phyloP scores from a whole-genome alignment of 352 stramenopile species.

The Achlya hypogyna region DNA sequence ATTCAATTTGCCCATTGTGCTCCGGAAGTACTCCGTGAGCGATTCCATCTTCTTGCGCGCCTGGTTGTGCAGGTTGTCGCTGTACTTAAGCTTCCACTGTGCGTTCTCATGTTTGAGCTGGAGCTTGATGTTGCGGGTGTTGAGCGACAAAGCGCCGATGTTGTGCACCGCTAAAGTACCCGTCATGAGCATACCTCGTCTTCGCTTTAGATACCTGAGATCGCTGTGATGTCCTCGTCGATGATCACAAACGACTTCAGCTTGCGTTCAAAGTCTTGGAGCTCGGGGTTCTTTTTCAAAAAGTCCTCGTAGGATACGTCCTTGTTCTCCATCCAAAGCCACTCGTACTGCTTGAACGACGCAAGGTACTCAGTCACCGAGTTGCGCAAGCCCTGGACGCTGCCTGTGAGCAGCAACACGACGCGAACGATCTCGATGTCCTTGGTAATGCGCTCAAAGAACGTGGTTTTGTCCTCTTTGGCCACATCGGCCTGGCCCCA shows the following conservation, averaged over 20 bases:
- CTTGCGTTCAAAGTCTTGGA: conserved; percentile 96
- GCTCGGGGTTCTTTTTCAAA: conserved; percentile 86
- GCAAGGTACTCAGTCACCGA: conserved; percentile 96
- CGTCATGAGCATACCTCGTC: not conserved
- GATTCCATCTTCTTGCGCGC: conserved; percentile 88
- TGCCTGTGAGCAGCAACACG: conserved; percentile 94
- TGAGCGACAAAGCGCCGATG: conserved; percentile 95
- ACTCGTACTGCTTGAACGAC: conserved; percentile 94
- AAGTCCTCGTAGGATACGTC: conserved; percentile 93
- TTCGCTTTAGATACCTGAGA: conserved; percentile 30
- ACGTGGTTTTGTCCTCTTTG: conserved; percentile 64
- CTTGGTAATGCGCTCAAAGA: conserved; percentile 97
- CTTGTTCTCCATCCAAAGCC: conserved; percentile 98
- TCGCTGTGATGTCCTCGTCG: conserved; percentile 90
- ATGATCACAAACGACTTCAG: conserved; percentile 93
- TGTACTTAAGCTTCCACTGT: conserved; percentile 97
- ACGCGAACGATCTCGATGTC: conserved; percentile 98
- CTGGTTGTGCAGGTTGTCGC: conserved; percentile 93
- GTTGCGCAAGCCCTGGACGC: conserved; percentile 94
- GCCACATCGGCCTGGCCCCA: conserved; percentile 84
- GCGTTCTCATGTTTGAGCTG: conserved; percentile 94
- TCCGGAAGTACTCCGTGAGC: conserved; percentile 95
- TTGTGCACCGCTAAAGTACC: conserved; percentile 80
- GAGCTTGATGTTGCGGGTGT: conserved; percentile 94
- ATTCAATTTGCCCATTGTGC: conserved; percentile 88